A percentile compares a stretch with the other conserved stretches of the same genome.
phyloP scores from a whole-genome alignment of 2,329 filamentous ascomycete genomes.

The Arthroderma sp. region DNA sequence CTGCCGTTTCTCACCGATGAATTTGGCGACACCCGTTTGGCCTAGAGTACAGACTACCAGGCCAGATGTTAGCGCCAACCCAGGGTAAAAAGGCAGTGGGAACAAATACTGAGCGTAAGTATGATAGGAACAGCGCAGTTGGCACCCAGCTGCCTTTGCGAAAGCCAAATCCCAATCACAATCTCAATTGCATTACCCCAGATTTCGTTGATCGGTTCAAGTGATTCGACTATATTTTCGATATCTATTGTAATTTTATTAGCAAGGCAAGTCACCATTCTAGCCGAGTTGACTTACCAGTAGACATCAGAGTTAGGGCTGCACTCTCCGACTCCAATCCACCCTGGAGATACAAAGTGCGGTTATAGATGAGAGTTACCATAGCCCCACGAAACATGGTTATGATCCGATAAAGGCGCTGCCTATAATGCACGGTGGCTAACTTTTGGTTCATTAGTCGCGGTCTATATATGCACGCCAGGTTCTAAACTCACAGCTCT shows the following conservation, averaged over 20 bases:
- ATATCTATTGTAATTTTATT: conserved; percentile 2
- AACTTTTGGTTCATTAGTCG: background rate
- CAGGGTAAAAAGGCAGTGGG: background rate
- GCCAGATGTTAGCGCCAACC: background rate
- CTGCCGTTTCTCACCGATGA: background rate
- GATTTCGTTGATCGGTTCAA: conserved; percentile 1
- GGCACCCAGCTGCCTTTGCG: conserved; percentile 2
- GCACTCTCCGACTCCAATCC: background rate
- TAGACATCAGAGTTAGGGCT: conserved; percentile 2
- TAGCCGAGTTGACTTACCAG: background rate
- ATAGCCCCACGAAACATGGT: conserved; percentile 3
- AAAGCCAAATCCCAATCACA: conserved; percentile 1
- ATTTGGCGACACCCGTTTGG: background rate
- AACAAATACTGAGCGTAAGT: background rate
- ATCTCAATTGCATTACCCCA: conserved; percentile 4
- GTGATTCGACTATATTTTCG: background rate
- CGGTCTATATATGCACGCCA: background rate
- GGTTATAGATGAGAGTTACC: conserved; percentile 3
- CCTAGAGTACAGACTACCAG: background rate
- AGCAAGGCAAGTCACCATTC: background rate
- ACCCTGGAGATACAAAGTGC: background rate
- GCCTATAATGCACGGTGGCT: conserved; percentile 2
- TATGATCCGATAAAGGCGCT: conserved; percentile 1
- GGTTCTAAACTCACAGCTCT: conserved; percentile 3
- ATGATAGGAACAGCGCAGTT: background rate